Percentiles rank a stretch among this genome's conserved stretches.
Conservation (phyloP, 306 rosid species). For the Medicago truncatula region MtrunA17r5.0-ANR NC_053046.1:42210001-42210500, state of each 20-base stretch:
- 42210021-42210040: not conserved
- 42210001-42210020: not conserved
- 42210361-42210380: not conserved
- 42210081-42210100: not conserved
- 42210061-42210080: not conserved
- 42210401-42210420: not conserved
- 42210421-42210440: slow-evolving; percentile 13
- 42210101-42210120: not conserved
- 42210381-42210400: too few species aligned
- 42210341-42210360: not conserved
- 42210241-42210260: slow-evolving; percentile 19
- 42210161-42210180: not conserved
- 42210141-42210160: not conserved
- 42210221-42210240: not conserved
- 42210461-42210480: slow-evolving; percentile 10
- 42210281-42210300: not conserved
- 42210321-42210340: too few species aligned
- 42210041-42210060: not conserved
- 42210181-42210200: not conserved
- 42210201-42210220: slow-evolving; percentile 10
- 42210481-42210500: too few species aligned
- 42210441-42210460: slow-evolving; percentile 23
- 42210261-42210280: too few species aligned
- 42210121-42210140: not conserved
- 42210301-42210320: not conserved